A percentile compares a stretch with the other conserved stretches of the same genome.
phyloP scores from a whole-genome alignment of 164 flowering plant species.

The Aristolochia fimbriata region DNA sequence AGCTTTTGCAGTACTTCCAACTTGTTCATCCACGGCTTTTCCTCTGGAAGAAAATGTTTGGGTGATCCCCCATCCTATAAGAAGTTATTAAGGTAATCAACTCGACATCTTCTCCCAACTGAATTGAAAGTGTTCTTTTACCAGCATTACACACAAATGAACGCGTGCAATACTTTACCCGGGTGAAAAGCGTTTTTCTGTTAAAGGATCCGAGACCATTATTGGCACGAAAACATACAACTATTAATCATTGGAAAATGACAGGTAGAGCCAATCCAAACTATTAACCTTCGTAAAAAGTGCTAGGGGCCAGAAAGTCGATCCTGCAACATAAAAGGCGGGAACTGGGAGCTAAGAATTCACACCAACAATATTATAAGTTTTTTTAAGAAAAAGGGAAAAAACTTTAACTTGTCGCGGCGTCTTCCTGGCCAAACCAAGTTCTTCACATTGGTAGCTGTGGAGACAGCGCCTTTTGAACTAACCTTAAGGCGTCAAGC shows the following conservation, averaged over 20 bases:
- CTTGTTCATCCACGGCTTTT: slow-evolving; percentile 93
- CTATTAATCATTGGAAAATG: neutral
- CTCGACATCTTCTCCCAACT: neutral
- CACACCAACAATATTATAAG: neutral
- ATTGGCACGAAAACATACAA: neutral
- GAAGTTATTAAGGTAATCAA: slow-evolving; percentile 7
- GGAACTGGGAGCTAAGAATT: neutral
- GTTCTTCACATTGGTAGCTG: neutral
- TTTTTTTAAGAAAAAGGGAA: neutral
- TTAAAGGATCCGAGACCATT: too few relatives aligned
- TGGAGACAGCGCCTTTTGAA: neutral
- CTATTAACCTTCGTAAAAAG: slow-evolving; percentile 57
- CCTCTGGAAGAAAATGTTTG: slow-evolving; percentile 33
- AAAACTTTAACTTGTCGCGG: neutral
- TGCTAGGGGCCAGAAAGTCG: slow-evolving; percentile 91
- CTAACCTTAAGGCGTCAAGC: slow-evolving; percentile 79
- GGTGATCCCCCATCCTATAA: slow-evolving; percentile 11
- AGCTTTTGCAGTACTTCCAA: slow-evolving; percentile 54
- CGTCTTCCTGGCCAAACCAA: neutral
- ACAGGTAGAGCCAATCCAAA: neutral
- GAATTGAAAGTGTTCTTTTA: too few relatives aligned
- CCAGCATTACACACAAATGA: too few relatives aligned
- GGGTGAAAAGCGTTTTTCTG: too few relatives aligned
- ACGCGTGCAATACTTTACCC: too few relatives aligned
- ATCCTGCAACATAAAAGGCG: slow-evolving; percentile 34